These are phyloP conservation scores for Verticillium longisporum DNA, from an alignment of 2,329 filamentous ascomycete species.

Conservation along the genomic window DNA sequence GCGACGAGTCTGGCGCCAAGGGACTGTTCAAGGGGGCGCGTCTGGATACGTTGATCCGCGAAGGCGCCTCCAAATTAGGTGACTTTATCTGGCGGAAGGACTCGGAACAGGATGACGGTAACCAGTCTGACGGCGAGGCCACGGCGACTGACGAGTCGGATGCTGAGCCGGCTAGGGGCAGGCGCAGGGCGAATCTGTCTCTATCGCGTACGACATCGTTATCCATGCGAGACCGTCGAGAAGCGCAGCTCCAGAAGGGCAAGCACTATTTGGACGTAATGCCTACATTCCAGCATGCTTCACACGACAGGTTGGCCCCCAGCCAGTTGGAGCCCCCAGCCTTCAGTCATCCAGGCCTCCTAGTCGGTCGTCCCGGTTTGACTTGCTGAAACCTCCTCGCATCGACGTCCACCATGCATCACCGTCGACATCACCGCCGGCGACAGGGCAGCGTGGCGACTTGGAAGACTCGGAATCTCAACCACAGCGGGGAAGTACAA, in stretches of 20 bases:
- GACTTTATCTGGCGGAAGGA: slow-evolving; percentile 53
- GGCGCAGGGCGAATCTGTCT: slow-evolving; percentile 26
- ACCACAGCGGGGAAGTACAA: slow-evolving; percentile 19
- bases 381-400: slow-evolving; percentile 40
- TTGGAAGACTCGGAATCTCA: slow-evolving; percentile 32
- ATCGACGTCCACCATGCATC: slow-evolving; percentile 39
- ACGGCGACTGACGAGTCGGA: slow-evolving; percentile 45
- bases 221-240: slow-evolving; percentile 21
- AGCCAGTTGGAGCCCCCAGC: slow-evolving; percentile 2
- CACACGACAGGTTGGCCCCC: slow-evolving; percentile 7
- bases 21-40: slow-evolving; percentile 73
- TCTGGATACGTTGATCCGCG: slow-evolving; percentile 65
- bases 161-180: slow-evolving; percentile 30
- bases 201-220: slow-evolving; percentile 22
- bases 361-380: slow-evolving; percentile 36
- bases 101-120: slow-evolving; percentile 19
- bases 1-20: slow-evolving; percentile 49
- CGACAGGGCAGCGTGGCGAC: slow-evolving; percentile 3
- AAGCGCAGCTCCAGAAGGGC: slow-evolving; percentile 21
- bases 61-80: slow-evolving; percentile 48
- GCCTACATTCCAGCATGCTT: slow-evolving; percentile 38
- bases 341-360: slow-evolving; percentile 19
- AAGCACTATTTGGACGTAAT: slow-evolving; percentile 46
- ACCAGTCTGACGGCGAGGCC: slow-evolving; percentile 22
- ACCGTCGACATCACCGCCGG: slow-evolving; percentile 26